Percentiles rank a stretch among this genome's conserved stretches.
phyloP scores from a whole-genome alignment of 1,284 basidiomycete genomes.

The Coniophora puteana region DNA sequence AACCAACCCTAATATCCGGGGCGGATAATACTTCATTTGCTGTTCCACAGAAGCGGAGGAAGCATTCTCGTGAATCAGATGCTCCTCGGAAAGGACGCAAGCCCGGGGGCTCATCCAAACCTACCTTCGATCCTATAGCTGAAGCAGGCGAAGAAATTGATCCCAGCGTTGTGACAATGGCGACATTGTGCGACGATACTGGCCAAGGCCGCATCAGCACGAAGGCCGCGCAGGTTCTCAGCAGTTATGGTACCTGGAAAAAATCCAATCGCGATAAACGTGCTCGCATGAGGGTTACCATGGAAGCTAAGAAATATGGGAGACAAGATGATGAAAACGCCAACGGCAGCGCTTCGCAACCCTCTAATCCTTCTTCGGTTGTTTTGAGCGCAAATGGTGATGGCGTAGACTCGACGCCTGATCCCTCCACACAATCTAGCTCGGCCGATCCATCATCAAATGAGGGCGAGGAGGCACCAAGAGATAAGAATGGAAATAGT shows the following conservation, averaged over 20 bases:
- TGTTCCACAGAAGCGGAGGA: slow-evolving; percentile 9
- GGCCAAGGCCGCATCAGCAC: slow-evolving; percentile 72
- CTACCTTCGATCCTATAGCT: slow-evolving; percentile 51
- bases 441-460: slow-evolving; percentile 7
- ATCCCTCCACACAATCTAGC: slow-evolving; percentile 7
- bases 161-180: slow-evolving; percentile 76
- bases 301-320: slow-evolving; percentile 74
- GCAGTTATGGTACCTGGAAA: slow-evolving; percentile 68
- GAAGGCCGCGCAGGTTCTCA: slow-evolving; percentile 63
- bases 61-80: slow-evolving; percentile 14
- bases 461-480: slow-evolving; percentile 7
- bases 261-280: slow-evolving; percentile 59
- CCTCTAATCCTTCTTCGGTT: slow-evolving; percentile 13
- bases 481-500: slow-evolving; percentile 45
- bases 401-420: slow-evolving; percentile 8
- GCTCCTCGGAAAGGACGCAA: slow-evolving; percentile 21
- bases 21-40: not conserved
- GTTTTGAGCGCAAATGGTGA: too few relatives aligned
- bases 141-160: slow-evolving; percentile 73
- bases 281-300: slow-evolving; percentile 51
- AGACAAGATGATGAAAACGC: slow-evolving; percentile 37
- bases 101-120: slow-evolving; percentile 40
- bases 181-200: slow-evolving; percentile 66
- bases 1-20: not conserved
- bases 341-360: slow-evolving; percentile 17